Conservation (phyloP, 2,329 filamentous ascomycete species). For the Lachnellula arida region DNA sequence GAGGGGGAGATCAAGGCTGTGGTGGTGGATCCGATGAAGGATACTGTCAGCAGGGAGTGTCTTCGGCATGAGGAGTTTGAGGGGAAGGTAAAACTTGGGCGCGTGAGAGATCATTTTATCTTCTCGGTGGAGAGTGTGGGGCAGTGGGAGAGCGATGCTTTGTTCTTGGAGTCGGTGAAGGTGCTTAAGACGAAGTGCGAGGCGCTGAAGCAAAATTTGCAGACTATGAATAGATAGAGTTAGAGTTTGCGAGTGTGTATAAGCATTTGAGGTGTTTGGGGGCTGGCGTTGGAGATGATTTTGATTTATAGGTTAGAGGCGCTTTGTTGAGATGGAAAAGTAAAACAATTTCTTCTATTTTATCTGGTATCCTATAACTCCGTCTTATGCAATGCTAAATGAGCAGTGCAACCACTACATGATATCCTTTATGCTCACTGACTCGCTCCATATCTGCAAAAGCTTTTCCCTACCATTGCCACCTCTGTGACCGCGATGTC, state of each 20-base stretch:
- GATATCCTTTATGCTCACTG: background rate
- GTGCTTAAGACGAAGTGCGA: constrained; percentile 81
- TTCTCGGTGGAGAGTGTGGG: constrained; percentile 93
- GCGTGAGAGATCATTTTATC: constrained; percentile 93
- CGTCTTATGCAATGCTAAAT: background rate
- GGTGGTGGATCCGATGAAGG: constrained; percentile 81
- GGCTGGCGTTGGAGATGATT: constrained; percentile 27
- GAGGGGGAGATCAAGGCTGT: constrained; percentile 83
- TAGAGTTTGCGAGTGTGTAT: background rate
- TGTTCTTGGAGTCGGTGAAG: constrained; percentile 87
- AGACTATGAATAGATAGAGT: constrained; percentile 46
- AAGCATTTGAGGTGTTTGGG: constrained; percentile 26
- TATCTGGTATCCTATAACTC: constrained; percentile 4
- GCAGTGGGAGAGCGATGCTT: constrained; percentile 88
- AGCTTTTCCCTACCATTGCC: background rate
- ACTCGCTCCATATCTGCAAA: background rate
- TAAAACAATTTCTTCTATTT: constrained; percentile 6
- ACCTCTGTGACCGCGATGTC: background rate
- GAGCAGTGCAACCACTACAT: background rate
- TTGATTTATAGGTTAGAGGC: constrained; percentile 15
- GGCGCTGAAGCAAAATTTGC: constrained; percentile 65
- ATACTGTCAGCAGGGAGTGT: constrained; percentile 92
- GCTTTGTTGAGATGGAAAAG: constrained; percentile 9
- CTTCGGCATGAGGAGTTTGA: constrained; percentile 89
- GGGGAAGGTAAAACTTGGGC: constrained; percentile 89